Evolutionary conservation across 2,329 filamentous ascomycete species (phyloP).

Genomic region (Scleromitrula shiraiana): DNA sequence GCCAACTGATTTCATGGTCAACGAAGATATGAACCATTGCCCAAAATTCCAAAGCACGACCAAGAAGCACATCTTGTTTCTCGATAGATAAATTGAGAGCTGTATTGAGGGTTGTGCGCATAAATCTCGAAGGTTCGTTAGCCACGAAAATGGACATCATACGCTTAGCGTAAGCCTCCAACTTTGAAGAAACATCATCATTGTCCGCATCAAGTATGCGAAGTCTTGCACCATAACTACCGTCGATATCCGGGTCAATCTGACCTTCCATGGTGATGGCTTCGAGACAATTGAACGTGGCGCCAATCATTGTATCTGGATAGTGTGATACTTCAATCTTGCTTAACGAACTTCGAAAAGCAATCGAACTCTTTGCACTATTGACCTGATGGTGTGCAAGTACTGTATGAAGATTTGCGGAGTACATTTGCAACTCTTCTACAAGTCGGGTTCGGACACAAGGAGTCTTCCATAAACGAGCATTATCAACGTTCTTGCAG

Average conservation of each 20-base stretch:
- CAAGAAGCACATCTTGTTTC: slow-evolving; percentile 46
- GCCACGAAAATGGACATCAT: slow-evolving; percentile 50
- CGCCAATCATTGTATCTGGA: slow-evolving; percentile 35
- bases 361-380: slow-evolving; percentile 42
- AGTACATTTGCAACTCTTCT: slow-evolving; percentile 55
- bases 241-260: slow-evolving; percentile 29
- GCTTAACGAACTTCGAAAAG: slow-evolving; percentile 37
- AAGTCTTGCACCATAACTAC: slow-evolving; percentile 24
- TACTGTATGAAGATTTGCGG: slow-evolving; percentile 55
- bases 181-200: slow-evolving; percentile 50
- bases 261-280: slow-evolving; percentile 27
- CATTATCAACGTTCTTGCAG: slow-evolving; percentile 54
- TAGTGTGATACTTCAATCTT: slow-evolving; percentile 53
- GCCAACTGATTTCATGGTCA: slow-evolving; percentile 56
- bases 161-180: slow-evolving; percentile 53
- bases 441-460: slow-evolving; percentile 56
- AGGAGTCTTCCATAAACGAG: slow-evolving; percentile 56
- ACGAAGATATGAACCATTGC: slow-evolving; percentile 54
- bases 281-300: slow-evolving; percentile 26
- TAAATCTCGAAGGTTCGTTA: slow-evolving; percentile 52
- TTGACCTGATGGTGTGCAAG: slow-evolving; percentile 53
- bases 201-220: slow-evolving; percentile 54
- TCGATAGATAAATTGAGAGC: slow-evolving; percentile 38
- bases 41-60: slow-evolving; percentile 55
- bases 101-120: slow-evolving; percentile 48